These are phyloP conservation scores for Saccharomycopsis selenospora DNA, from an alignment of 805 yeast species.

Conservation along the genomic window DNA sequence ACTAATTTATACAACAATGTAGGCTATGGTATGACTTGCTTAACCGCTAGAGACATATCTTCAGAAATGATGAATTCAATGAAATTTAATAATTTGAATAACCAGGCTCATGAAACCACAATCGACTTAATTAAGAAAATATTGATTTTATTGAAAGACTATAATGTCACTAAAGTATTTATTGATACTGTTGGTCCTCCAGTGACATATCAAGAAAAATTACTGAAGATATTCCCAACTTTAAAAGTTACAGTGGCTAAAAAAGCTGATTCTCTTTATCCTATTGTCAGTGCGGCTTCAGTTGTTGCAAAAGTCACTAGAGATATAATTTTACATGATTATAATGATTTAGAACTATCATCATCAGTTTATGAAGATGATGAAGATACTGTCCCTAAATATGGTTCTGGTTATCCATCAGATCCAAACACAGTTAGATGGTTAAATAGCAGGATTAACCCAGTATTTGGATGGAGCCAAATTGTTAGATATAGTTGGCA, in stretches of 20 bases:
- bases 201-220: conserved; percentile 66
- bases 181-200: conserved; percentile 99
- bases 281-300: conserved; percentile 90
- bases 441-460: conserved; percentile 57
- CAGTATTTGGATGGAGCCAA: conserved; percentile 78
- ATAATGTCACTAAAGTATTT: conserved; percentile 62
- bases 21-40: conserved; percentile 83
- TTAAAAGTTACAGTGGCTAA: conserved; percentile 77
- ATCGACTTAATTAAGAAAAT: conserved; percentile 67
- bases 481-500: conserved; percentile 89
- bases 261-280: conserved; percentile 89
- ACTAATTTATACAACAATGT: conserved; percentile 40
- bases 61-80: conserved; percentile 73
- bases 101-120: conserved; percentile 95
- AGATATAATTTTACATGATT: conserved; percentile 49
- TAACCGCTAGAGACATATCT: conserved; percentile 83
- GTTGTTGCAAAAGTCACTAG: conserved; percentile 96
- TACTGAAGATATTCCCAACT: conserved; percentile 60
- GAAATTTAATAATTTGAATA: conserved; percentile 51
- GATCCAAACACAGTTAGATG: conserved; percentile 83
- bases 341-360: conserved; percentile 26
- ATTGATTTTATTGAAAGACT: conserved; percentile 30
- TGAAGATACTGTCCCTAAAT: conserved; percentile 30
- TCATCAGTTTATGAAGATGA: conserved; percentile 21
- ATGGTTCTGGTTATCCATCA: conserved; percentile 93